Evolutionary conservation across 495 filamentous ascomycete genomes (phyloP), one percentile per base, ranked within the genome.

Genomic region (Apodospora peruviana): DNA sequence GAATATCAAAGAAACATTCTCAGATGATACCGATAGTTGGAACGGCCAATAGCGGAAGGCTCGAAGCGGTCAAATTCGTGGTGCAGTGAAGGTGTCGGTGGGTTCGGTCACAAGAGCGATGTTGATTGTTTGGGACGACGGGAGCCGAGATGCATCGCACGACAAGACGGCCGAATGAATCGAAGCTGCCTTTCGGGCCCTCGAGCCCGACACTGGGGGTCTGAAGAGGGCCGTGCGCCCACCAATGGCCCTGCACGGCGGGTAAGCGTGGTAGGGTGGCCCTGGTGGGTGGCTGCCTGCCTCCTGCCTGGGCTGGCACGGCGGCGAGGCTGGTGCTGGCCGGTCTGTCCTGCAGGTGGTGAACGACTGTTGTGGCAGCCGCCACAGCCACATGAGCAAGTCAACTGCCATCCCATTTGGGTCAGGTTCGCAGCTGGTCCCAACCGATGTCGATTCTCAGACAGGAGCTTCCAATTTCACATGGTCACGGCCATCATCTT

Each of bases 1-100:
- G 21, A 43, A 8, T 27, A 53, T 56, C 54, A 60, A 52, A 50
- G 47, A 48, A 51, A 40, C 51, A 52, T 52, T 27, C 47, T 54
- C 51, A 24, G 45, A 50, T 41, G 47, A 21, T 9, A 42, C 17
- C 16, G 19, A n/a, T 42, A 36, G n/a, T 17, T 46, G 34, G 21
- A 12, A 43, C 23, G 40, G 45, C 49, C 44, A 52, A 48, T 51
- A 53, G 42, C 38, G 47, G 39, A 49, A 27, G 7, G 9, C 38
- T 38, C 18, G 38, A 43, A 40, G 47, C 35, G 39, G 44, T n/a
- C n/a, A 45, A 29, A 36, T 51, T 40, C 53, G 48, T 7, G 7
- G 27, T 32, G 27, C 5, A 32, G 27, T 12, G 27, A 7, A 32
- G 27, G 12, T 12, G 27, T 32, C 19, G 36, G 36, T n/a, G 36